These are phyloP conservation scores for Triticum urartu DNA, from an alignment of 176 grass and related monocot genomes.

Conservation along the genomic window DNA sequence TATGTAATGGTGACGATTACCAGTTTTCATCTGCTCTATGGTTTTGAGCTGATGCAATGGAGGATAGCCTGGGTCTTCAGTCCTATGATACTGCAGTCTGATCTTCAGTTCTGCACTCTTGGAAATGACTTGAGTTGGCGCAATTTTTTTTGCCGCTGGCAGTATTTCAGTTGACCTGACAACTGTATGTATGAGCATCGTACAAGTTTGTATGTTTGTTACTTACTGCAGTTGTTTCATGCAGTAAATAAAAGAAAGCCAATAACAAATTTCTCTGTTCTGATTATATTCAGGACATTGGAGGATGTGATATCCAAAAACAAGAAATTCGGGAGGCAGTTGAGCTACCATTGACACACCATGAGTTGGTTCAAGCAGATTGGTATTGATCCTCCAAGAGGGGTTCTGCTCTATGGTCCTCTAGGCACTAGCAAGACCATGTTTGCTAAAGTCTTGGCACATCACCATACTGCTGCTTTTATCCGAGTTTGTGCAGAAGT, in stretches of 20 bases:
- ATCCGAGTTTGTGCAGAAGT: conserved; percentile 94
- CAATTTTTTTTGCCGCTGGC: too few relatives aligned
- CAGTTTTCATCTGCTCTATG: too few relatives aligned
- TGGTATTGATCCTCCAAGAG: too few relatives aligned
- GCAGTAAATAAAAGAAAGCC: not conserved
- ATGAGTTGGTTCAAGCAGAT: conserved; percentile 32
- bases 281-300: conserved; percentile 71
- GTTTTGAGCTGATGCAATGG: too few relatives aligned
- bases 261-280: not conserved
- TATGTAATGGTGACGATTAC: too few relatives aligned
- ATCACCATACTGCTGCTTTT: conserved; percentile 90
- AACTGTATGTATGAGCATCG: too few relatives aligned
- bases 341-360: conserved; percentile 55
- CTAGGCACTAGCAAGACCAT: conserved; percentile 92
- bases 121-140: too few relatives aligned
- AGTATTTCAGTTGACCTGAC: too few relatives aligned
- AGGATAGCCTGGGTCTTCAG: too few relatives aligned
- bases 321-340: conserved; percentile 96
- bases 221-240: not conserved
- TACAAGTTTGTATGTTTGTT: not conserved
- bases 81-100: too few relatives aligned
- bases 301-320: conserved; percentile 95
- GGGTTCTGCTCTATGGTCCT: conserved; percentile 81
- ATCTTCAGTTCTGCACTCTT: too few relatives aligned
- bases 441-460: conserved; percentile 85